These are phyloP conservation scores for Penicillium canariense DNA, from an alignment of 495 filamentous ascomycete species.

Conservation along the genomic window DNA sequence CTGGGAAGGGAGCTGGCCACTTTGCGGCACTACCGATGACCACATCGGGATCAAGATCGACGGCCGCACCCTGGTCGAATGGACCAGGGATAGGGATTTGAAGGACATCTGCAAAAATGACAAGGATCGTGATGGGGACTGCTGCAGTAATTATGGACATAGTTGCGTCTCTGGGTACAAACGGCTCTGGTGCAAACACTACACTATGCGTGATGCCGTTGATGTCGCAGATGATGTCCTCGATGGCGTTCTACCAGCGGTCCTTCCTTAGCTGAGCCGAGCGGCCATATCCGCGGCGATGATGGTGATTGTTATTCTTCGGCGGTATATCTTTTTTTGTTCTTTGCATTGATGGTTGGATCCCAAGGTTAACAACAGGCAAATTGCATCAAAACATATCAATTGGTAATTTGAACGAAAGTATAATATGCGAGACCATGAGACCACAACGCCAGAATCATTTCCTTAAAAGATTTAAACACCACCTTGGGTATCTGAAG, in stretches of 20 bases:
- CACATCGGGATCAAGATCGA: conserved; percentile 1
- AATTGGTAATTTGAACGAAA: conserved; percentile 9
- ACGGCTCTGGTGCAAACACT: conserved; percentile 14
- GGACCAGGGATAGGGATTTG: not conserved
- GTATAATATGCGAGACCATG: not conserved
- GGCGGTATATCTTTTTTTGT: not conserved
- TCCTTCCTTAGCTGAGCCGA: not conserved
- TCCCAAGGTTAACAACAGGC: not conserved
- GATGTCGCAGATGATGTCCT: conserved; percentile 2
- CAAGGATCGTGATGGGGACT: not conserved
- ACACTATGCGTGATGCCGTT: not conserved
- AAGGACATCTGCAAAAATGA: conserved; percentile 4
- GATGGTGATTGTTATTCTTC: not conserved
- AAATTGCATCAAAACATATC: not conserved
- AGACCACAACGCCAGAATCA: not conserved
- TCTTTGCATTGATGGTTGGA: not conserved
- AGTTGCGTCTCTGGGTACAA: conserved; percentile 14
- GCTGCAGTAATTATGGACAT: conserved; percentile 5
- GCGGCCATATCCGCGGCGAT: not conserved
- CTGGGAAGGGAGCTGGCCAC: conserved; percentile 7
- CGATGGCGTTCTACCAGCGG: not conserved
- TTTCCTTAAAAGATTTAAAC: not conserved
- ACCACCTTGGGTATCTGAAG: conserved; percentile 4
- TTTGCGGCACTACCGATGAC: conserved; percentile 5
- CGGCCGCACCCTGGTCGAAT: conserved; percentile 6